These are phyloP conservation scores for Rhododendron kiyosumense DNA, from an alignment of 148 eudicot genomes.

Conservation along the genomic window DNA sequence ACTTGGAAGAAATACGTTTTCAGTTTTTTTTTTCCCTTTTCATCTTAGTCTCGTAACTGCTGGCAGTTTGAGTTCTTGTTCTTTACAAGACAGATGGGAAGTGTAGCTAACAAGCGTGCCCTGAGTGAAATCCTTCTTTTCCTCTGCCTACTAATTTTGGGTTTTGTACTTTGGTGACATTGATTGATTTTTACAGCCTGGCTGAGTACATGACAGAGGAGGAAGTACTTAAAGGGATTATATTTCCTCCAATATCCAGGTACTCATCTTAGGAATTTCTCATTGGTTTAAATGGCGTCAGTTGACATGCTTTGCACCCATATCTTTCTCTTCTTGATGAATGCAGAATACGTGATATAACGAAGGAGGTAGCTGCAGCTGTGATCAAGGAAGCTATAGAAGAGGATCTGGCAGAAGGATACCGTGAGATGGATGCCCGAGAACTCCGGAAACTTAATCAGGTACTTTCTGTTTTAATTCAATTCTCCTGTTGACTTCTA, in stretches of 20 bases:
- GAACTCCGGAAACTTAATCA: conserved; percentile 64
- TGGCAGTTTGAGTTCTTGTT: neutral
- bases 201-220: conserved; percentile 93
- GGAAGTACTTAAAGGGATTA: conserved; percentile 71
- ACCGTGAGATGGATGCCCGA: conserved; percentile 84
- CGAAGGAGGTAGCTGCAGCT: conserved; percentile 89
- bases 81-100: neutral
- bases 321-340: conserved; percentile 11
- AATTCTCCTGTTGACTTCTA: neutral
- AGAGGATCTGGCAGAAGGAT: conserved; percentile 96
- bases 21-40: neutral
- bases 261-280: conserved; percentile 16
- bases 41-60: neutral
- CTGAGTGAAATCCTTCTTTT: neutral
- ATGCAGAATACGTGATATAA: conserved; percentile 89
- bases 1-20: neutral
- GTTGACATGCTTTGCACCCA: neutral
- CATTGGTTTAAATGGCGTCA: neutral
- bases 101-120: neutral
- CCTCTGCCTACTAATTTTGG: neutral
- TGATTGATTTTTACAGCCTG: conserved; percentile 42
- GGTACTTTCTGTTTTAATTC: conserved; percentile 30
- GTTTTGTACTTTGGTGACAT: conserved; percentile 8
- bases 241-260: conserved; percentile 91
- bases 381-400: conserved; percentile 84